Evolutionary conservation across 129 eudicot genomes (phyloP).

Genomic region (Dittrichia graveolens): DNA sequence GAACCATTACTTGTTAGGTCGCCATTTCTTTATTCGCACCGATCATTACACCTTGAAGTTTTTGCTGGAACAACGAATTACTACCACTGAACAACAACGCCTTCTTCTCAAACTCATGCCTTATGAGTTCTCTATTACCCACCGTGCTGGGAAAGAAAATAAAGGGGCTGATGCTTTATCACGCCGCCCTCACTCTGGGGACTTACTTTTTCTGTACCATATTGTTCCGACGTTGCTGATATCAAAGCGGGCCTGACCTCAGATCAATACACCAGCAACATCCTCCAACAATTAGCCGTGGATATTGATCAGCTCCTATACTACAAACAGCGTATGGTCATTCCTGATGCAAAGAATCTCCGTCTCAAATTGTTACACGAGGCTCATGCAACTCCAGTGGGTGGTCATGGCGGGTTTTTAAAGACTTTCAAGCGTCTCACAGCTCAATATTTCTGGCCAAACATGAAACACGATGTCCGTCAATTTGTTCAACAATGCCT

Average conservation of each 20-base stretch:
- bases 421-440: not conserved
- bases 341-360: too few relatives aligned
- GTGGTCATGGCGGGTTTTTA: constrained; percentile 19
- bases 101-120: not conserved
- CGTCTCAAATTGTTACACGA: too few relatives aligned
- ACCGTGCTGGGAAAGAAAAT: not conserved
- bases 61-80: too few relatives aligned
- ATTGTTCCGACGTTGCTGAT: not conserved
- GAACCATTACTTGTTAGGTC: too few relatives aligned
- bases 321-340: too few relatives aligned
- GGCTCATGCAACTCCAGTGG: too few relatives aligned
- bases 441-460: not conserved
- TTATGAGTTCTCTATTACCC: not conserved
- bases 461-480: constrained; percentile 5
- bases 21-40: too few relatives aligned
- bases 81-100: not conserved
- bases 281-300: too few relatives aligned
- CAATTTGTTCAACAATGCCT: constrained; percentile 6
- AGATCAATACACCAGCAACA: too few relatives aligned
- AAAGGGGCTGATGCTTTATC: not conserved
- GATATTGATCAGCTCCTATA: not conserved
- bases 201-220: not conserved
- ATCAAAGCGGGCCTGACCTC: not conserved
- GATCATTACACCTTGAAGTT: too few relatives aligned
- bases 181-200: not conserved